phyloP scores from a whole-genome alignment of 2,329 filamentous ascomycete genomes.

The Biscogniauxia sp. region DNA sequence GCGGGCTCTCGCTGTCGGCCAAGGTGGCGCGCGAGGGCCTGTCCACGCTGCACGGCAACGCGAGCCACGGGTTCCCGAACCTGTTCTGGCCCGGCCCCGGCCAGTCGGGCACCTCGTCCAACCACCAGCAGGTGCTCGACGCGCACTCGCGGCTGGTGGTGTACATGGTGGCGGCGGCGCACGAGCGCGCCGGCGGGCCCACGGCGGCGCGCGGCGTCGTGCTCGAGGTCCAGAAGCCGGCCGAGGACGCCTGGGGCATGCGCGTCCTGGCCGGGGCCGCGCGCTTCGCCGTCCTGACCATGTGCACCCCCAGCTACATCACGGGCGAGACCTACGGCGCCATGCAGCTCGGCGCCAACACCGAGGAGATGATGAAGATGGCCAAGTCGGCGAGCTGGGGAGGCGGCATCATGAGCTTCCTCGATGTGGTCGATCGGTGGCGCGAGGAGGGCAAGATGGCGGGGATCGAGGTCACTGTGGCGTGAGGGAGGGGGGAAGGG shows the following conservation, averaged over 20 bases:
- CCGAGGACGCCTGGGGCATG: constrained; percentile 48
- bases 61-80: constrained; percentile 52
- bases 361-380: constrained; percentile 32
- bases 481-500: neutral
- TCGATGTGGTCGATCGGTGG: constrained; percentile 29
- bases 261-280: constrained; percentile 34
- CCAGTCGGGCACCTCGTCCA: constrained; percentile 37
- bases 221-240: constrained; percentile 45
- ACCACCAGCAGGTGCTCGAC: constrained; percentile 23
- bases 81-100: constrained; percentile 45
- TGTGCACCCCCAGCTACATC: constrained; percentile 56
- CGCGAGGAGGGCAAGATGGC: constrained; percentile 30
- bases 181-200: constrained; percentile 24
- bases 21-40: constrained; percentile 35
- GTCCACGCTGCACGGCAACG: constrained; percentile 51
- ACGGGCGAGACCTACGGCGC: constrained; percentile 43
- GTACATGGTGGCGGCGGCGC: constrained; percentile 36
- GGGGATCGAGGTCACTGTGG: constrained; percentile 18
- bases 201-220: constrained; percentile 17
- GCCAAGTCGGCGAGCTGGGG: constrained; percentile 31
- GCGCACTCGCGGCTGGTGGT: constrained; percentile 19
- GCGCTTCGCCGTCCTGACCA: constrained; percentile 38
- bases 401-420: constrained; percentile 33
- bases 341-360: constrained; percentile 6
- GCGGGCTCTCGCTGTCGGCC: constrained; percentile 15